Percentiles rank a stretch among this genome's conserved stretches.
These are phyloP conservation scores for Paraglomus occultum DNA, from an alignment of 192 early-diverging fungal genomes.

Conservation along the genomic window DNA sequence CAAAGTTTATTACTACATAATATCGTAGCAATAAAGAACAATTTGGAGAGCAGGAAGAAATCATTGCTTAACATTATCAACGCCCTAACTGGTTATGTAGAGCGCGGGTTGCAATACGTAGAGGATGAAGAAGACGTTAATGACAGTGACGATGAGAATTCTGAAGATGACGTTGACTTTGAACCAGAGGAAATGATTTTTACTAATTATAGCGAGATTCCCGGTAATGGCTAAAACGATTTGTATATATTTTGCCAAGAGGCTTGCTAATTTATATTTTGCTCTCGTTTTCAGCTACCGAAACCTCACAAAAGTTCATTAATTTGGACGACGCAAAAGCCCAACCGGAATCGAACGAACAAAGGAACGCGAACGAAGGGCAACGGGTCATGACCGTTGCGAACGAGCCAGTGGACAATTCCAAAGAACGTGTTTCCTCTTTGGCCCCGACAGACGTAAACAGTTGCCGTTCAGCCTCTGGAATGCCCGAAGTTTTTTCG, in stretches of 20 bases:
- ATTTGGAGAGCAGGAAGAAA: too few species aligned
- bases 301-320: background rate
- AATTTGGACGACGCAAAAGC: background rate
- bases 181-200: constrained; percentile 7
- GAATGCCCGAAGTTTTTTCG: constrained; percentile 28
- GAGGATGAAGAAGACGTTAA: constrained; percentile 38
- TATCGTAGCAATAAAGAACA: too few species aligned
- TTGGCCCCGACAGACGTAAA: constrained; percentile 27
- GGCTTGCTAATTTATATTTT: background rate
- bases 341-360: background rate
- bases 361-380: constrained; percentile 7
- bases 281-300: too few species aligned
- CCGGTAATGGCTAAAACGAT: background rate
- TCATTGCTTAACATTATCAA: constrained; percentile 58
- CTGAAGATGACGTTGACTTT: constrained; percentile 29
- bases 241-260: background rate
- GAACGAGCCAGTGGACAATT: constrained; percentile 33
- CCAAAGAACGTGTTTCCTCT: constrained; percentile 36
- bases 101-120: constrained; percentile 51
- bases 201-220: background rate
- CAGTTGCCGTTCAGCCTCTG: constrained; percentile 26
- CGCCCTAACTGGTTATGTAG: constrained; percentile 67
- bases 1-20: too few species aligned
- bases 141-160: constrained; percentile 27
- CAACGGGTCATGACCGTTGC: background rate